Evolutionary conservation across 305 asterid genomes (phyloP), one percentile per base, ranked within the genome.

Genomic region (Fraxinus ornus): DNA sequence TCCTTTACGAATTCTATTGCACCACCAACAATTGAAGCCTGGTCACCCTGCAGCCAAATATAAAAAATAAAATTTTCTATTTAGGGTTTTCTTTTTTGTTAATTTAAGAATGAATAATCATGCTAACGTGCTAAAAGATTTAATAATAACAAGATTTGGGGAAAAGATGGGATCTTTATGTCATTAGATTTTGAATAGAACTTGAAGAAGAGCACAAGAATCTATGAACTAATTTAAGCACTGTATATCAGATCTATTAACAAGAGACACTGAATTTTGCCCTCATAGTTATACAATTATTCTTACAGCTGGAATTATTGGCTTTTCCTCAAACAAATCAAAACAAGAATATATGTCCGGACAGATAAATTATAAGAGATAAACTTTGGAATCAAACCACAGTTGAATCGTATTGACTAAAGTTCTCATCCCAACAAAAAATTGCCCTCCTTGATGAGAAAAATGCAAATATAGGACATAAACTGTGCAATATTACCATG

Each of bases 1-100:
- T 92, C 98, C 90, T 94, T 95, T 81, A 95, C 97, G 81, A 91
- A 95, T 22, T 95, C 97, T 71, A 95, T 93, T 49, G 98, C 97
- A 9, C 99, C 99, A 21, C 98, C 98, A 37, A 95, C 97, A 8
- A 94, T 91, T 2, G 99, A 95, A 4, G 98, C 97, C 76, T 95
- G 98, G 85, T 95, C 98, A 77, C 98, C 98, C 99, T 95, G 78
- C 75, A 36, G 26, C 44, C 26, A 30, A 13, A 74, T 3, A 30
- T 39, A 73, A 79, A n/a, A 30, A 36, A n/a, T 39, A 28, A 26
- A 15, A 52, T 55, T 32, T 13, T 0, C 5, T 15, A 60, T 4
- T n/a, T 80, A 68, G 68, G 77, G 78, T 44, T 72, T 68, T 41
- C 33, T 60, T 55, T 77, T 10, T 22, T 26, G 33, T 26, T 6